Evolutionary conservation across 1,139 yeast species (phyloP).

Genomic region (Suhomyces kunorum): DNA sequence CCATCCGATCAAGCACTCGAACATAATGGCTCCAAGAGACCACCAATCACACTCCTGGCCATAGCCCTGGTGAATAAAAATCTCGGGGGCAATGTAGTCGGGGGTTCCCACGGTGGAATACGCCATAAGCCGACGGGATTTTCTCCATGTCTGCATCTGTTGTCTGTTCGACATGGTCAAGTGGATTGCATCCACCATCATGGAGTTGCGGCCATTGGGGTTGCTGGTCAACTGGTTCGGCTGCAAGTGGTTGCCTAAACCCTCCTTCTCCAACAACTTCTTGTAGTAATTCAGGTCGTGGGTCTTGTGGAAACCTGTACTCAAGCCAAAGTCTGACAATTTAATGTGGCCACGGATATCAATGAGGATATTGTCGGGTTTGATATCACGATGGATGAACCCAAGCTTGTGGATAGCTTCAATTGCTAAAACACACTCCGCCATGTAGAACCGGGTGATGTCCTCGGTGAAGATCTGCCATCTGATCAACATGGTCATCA

Average conservation of each 20-base stretch:
- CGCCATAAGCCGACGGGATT: constrained; percentile 94
- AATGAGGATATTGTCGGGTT: constrained; percentile 79
- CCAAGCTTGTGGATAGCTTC: constrained; percentile 82
- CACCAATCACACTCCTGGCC: constrained; percentile 99
- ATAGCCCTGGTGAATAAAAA: constrained; percentile 93
- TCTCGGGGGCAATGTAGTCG: constrained; percentile 98
- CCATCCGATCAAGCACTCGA: constrained; percentile 98
- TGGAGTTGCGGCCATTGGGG: constrained; percentile 58
- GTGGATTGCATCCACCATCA: constrained; percentile 93
- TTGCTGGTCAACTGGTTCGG: constrained; percentile 23
- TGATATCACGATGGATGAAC: constrained; percentile 75
- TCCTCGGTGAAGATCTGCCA: constrained; percentile 88
- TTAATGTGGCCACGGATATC: constrained; percentile 81
- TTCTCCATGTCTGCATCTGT: constrained; percentile 98
- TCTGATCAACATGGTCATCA: constrained; percentile 84
- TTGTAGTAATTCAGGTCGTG: constrained; percentile 79
- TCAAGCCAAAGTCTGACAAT: constrained; percentile 77
- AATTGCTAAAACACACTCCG: constrained; percentile 82
- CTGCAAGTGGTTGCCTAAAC: constrained; percentile 28
- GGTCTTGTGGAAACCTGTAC: constrained; percentile 84
- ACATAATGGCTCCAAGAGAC: constrained; percentile 98
- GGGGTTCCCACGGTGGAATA: constrained; percentile 99
- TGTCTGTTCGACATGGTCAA: constrained; percentile 94
- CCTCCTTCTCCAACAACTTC: constrained; percentile 66
- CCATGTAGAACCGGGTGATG: constrained; percentile 81